Evolutionary conservation across 441 rosid genomes (phyloP), one percentile per base, ranked within the genome.

Genomic region (Jatropha podagrica): DNA sequence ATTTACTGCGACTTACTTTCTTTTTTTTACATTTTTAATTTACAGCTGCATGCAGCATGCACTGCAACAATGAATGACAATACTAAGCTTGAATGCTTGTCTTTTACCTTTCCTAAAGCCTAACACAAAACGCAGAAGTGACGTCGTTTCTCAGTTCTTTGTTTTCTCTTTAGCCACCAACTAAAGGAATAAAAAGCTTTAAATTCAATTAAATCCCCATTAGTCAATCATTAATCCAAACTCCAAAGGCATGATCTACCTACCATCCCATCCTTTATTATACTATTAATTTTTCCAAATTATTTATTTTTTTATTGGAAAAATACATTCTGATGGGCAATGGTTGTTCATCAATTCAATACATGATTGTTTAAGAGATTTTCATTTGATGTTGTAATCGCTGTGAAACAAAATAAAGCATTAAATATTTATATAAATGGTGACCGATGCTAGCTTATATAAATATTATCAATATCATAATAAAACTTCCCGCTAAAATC

Each of bases 1-100:
- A 52, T 14, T 52, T 11, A 52, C 13, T 17, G 56, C 3, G 20
- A 52, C 1, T 14, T 7, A 27, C 56, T 68, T 46, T 49, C 58
- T 20, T 5, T 54, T 54, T 48, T 4, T 11, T 10, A 48, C 13
- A 5, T 4, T 49, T 55, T 20, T 27, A 17, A 26, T 12, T 40
- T 40, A 46, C 38, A 17, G 42, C 11, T 20, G 26, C 56, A 61
- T n/a, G 27, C 27, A 46, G n/a, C 65, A 38, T 38, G 7, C 14
- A 32, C 55, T 7, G 18, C 62, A 74, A 7, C 77, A 74, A 13
- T 56, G 71, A 55, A 74, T 74, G 71, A 74, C 75, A 54, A 64
- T 37, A 13, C 75, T 7, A 55, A 63, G n/a, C 58, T 52, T 54
- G 7, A 1, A 5, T 65, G n/a, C 55, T 55, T 46, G 48, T 23